phyloP scores from a whole-genome alignment of 2,329 filamentous ascomycete species.

The Apiospora pterosperma region DNA sequence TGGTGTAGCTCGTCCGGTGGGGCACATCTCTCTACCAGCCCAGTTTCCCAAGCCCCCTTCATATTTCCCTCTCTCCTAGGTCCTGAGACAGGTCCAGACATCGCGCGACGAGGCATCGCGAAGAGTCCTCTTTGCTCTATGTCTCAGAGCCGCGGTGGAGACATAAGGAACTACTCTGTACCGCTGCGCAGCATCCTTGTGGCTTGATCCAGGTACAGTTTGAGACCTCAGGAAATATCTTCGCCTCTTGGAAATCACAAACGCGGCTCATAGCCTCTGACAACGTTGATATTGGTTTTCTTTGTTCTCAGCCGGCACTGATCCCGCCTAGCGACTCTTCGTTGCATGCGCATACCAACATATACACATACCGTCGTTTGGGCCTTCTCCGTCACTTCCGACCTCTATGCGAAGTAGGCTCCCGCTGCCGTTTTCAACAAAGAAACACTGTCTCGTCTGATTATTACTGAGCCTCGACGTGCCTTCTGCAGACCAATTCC shows the following conservation, averaged over 20 bases:
- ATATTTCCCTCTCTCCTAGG: constrained; percentile 10
- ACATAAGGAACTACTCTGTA: constrained; percentile 19
- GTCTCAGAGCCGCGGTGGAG: constrained; percentile 21
- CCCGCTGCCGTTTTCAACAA: constrained; percentile 25
- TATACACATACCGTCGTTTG: constrained; percentile 13
- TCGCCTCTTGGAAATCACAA: constrained; percentile 9
- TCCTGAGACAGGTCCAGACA: constrained; percentile 16
- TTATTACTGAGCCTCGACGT: constrained; percentile 20
- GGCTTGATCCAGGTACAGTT: constrained; percentile 17
- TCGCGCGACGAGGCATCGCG: constrained; percentile 14
- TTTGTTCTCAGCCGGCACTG: constrained; percentile 23
- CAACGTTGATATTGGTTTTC: constrained; percentile 23
- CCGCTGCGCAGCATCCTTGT: constrained; percentile 14
- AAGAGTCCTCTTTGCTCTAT: constrained; percentile 16
- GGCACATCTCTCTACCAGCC: background rate
- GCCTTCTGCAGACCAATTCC: constrained; percentile 12
- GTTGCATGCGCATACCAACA: constrained; percentile 18
- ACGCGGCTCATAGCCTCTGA: constrained; percentile 18
- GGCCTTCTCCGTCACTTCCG: constrained; percentile 18
- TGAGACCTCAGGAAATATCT: constrained; percentile 11
- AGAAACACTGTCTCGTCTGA: constrained; percentile 27
- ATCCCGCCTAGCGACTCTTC: constrained; percentile 16
- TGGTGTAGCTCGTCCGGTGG: background rate
- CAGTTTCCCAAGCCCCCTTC: constrained; percentile 6
- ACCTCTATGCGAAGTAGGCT: constrained; percentile 21